These are phyloP conservation scores for Aspergillus japonicus DNA, from an alignment of 2,329 filamentous ascomycete genomes.

Conservation along the genomic window DNA sequence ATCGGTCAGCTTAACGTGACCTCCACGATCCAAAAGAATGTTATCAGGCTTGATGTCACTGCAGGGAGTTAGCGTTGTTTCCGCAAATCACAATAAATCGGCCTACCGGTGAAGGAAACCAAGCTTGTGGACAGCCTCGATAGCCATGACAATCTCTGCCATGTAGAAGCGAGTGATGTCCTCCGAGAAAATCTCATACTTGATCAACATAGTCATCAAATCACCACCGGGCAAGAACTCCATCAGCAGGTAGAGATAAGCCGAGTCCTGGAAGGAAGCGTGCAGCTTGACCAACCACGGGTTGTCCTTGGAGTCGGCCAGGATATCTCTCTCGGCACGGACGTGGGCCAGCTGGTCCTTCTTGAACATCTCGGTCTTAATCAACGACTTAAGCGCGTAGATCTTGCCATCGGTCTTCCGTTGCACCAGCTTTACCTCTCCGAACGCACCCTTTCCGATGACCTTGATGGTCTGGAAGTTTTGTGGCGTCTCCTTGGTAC, in stretches of 20 bases:
- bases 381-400: conserved; percentile 95
- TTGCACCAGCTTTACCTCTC: conserved; percentile 96
- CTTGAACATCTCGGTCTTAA: conserved; percentile 99
- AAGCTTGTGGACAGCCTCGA: conserved; percentile 95
- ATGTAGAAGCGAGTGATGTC: conserved; percentile 99
- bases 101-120: conserved; percentile 96
- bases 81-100: background rate
- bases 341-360: conserved; percentile 98
- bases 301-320: conserved; percentile 93
- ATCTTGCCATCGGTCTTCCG: conserved; percentile 95
- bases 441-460: conserved; percentile 97
- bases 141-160: conserved; percentile 96
- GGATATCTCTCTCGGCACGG: conserved; percentile 92
- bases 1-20: conserved; percentile 97
- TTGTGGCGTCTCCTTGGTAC: conserved; percentile 86
- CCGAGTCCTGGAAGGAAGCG: conserved; percentile 94
- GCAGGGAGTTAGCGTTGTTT: background rate
- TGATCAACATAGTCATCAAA: conserved; percentile 99
- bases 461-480: conserved; percentile 98
- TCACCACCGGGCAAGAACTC: conserved; percentile 98
- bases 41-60: conserved; percentile 99
- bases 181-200: conserved; percentile 99
- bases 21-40: conserved; percentile 89
- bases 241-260: conserved; percentile 99
- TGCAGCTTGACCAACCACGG: conserved; percentile 98